Conservation (phyloP, 768 basidiomycete species). For the Pleurotus platypus region DNA sequence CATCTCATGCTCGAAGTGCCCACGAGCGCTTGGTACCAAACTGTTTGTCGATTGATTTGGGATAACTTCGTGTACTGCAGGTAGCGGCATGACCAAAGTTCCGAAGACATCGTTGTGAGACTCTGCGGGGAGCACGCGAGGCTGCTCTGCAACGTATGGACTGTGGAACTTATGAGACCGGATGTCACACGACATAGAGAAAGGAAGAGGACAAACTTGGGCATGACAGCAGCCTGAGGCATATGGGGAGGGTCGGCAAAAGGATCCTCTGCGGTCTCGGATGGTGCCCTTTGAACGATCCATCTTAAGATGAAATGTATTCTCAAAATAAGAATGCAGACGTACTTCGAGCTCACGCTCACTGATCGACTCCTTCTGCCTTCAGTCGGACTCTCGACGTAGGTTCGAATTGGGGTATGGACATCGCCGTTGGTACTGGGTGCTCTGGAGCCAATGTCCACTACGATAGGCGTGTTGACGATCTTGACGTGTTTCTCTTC, state of each 20-base stretch:
- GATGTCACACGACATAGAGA: neutral
- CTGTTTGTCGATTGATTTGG: constrained; percentile 22
- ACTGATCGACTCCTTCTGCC: constrained; percentile 1
- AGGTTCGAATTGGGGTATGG: neutral
- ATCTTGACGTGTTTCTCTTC: constrained; percentile 9
- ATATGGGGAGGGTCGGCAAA: constrained; percentile 30
- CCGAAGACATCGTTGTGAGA: constrained; percentile 22
- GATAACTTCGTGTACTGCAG: constrained; percentile 36
- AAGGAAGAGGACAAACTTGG: constrained; percentile 22
- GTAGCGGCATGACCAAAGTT: constrained; percentile 38
- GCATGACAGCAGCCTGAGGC: constrained; percentile 12
- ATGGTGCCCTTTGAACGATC: constrained; percentile 13
- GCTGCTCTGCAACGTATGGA: constrained; percentile 15
- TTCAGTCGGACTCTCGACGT: neutral
- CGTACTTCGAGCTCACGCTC: constrained; percentile 13
- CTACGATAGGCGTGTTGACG: constrained; percentile 5
- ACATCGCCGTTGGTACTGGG: neutral
- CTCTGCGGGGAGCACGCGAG: constrained; percentile 17
- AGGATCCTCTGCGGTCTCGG: constrained; percentile 18
- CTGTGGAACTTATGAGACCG: constrained; percentile 9
- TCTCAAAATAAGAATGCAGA: neutral
- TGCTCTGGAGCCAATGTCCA: neutral
- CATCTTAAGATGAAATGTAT: neutral
- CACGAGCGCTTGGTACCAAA: neutral
- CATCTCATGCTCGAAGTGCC: constrained; percentile 16